phyloP scores from a whole-genome alignment of 2,329 filamentous ascomycete genomes.

The Aplosporella prunicola region DNA sequence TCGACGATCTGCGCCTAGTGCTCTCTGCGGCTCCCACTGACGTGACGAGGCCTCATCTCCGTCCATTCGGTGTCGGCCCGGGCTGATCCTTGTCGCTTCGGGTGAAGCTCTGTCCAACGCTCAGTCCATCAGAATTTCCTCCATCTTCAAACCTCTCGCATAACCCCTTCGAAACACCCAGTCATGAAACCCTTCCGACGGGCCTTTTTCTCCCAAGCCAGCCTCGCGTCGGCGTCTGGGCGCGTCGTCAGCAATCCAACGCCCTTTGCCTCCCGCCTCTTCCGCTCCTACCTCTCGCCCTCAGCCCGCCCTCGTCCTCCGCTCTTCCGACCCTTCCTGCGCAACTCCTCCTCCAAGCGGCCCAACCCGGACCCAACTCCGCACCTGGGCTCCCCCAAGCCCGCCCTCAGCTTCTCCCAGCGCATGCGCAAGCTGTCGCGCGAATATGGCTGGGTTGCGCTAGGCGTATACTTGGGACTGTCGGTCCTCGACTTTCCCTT shows the following conservation, averaged over 20 bases:
- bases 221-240: no score
- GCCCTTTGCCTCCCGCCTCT: slow-evolving; percentile 16
- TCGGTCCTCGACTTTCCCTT: slow-evolving; percentile 88
- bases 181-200: no score
- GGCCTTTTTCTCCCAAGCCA: no score
- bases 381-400: slow-evolving; percentile 30
- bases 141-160: no score
- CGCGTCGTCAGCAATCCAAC: slow-evolving; percentile 15
- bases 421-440: slow-evolving; percentile 73
- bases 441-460: slow-evolving; percentile 88
- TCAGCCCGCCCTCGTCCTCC: not conserved
- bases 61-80: no score
- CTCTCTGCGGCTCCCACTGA: no score
- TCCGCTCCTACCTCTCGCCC: slow-evolving; percentile 17
- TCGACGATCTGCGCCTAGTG: no score
- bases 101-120: no score
- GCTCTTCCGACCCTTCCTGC: slow-evolving; percentile 9
- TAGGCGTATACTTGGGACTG: slow-evolving; percentile 81
- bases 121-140: no score
- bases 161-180: no score
- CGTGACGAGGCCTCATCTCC: no score
- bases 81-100: no score
- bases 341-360: slow-evolving; percentile 15
- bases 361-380: slow-evolving; percentile 29
- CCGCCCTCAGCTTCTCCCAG: slow-evolving; percentile 50